Percentiles rank a stretch among this genome's conserved stretches.
Conservation (phyloP, 345 rosid genomes). For the Salix dunnii region DNA sequence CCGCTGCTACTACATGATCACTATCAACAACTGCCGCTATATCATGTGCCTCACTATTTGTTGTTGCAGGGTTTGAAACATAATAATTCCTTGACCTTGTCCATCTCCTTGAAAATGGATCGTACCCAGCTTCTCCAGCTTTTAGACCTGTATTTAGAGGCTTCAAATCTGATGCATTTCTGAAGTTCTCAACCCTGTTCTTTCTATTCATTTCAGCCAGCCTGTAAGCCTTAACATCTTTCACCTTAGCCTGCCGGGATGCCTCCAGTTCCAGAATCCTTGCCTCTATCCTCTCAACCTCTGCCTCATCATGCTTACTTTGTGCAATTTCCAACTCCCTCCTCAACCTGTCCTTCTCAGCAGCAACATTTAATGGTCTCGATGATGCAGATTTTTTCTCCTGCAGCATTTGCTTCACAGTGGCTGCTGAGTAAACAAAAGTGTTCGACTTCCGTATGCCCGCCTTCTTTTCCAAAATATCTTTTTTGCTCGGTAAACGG, state of each 20-base stretch:
- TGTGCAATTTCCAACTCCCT: constrained; percentile 76
- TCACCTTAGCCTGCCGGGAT: constrained; percentile 57
- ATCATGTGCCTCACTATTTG: constrained; percentile 33
- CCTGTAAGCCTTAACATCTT: constrained; percentile 70
- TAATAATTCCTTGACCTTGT: constrained; percentile 91
- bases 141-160: constrained; percentile 54
- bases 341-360: constrained; percentile 91
- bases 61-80: constrained; percentile 42
- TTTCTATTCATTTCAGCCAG: constrained; percentile 95
- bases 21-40: constrained; percentile 16
- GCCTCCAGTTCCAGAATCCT: constrained; percentile 82
- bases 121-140: constrained; percentile 98
- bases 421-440: constrained; percentile 86
- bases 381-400: constrained; percentile 84
- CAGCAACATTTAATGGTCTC: constrained; percentile 90
- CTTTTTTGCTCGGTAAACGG: constrained; percentile 78
- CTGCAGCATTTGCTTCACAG: constrained; percentile 96
- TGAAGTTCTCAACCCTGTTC: constrained; percentile 93
- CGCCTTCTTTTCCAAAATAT: constrained; percentile 79
- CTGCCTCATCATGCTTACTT: constrained; percentile 66
- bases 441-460: constrained; percentile 63
- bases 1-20: constrained; percentile 28
- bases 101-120: constrained; percentile 99
- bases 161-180: constrained; percentile 78
- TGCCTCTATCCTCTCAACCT: constrained; percentile 65